A percentile compares a stretch with the other conserved stretches of the same genome.
These are phyloP conservation scores for Fragaria nilgerrensis DNA, from an alignment of 306 rosid species.

Conservation along the genomic window DNA sequence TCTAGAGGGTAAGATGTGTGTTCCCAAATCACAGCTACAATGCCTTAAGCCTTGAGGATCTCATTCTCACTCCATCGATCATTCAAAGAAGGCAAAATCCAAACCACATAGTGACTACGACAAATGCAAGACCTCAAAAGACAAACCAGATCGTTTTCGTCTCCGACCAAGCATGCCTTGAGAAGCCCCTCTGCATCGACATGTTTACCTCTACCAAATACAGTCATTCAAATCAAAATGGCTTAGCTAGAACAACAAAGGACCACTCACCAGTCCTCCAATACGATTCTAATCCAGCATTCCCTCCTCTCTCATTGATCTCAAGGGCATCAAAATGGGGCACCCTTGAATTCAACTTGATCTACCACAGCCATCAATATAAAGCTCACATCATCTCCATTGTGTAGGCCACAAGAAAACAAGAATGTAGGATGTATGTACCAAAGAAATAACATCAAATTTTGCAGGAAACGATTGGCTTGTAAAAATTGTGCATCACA, in stretches of 20 bases:
- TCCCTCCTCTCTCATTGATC: neutral
- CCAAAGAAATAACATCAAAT: neutral
- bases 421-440: conserved; percentile 26
- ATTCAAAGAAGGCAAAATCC: neutral
- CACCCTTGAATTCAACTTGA: neutral
- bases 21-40: neutral
- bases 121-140: conserved; percentile 13
- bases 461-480: neutral
- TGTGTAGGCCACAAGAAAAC: conserved; percentile 31
- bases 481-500: conserved; percentile 13
- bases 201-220: neutral
- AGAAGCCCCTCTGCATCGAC: neutral
- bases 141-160: conserved; percentile 13
- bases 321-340: conserved; percentile 15
- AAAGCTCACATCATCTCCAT: neutral
- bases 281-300: neutral
- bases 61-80: neutral
- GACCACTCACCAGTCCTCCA: conserved; percentile 8
- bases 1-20: neutral
- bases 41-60: neutral
- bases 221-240: neutral
- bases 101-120: neutral
- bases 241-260: neutral
- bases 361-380: conserved; percentile 25
- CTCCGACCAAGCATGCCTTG: conserved; percentile 17